Evolutionary conservation across 148 eudicot genomes (phyloP).

Genomic region (Silene uniflora): DNA sequence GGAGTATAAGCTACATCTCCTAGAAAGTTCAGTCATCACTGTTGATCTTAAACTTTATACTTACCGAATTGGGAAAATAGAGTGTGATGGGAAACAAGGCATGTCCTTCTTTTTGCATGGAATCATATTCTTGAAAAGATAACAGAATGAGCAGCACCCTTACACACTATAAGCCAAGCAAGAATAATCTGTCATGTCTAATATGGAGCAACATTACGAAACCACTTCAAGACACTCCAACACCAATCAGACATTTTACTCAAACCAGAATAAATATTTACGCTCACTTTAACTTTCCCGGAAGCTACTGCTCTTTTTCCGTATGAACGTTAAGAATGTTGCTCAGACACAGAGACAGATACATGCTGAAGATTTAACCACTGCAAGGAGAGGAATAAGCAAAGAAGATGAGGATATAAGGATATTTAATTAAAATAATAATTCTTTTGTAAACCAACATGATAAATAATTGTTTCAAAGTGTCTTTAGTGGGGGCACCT

Average conservation of each 20-base stretch:
- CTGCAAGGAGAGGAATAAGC: constrained; percentile 7
- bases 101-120: constrained; percentile 20
- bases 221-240: constrained; percentile 6
- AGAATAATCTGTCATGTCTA: constrained; percentile 33
- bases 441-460: neutral
- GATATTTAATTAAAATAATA: neutral
- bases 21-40: neutral
- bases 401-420: neutral
- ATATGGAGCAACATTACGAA: constrained; percentile 1
- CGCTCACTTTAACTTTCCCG: neutral
- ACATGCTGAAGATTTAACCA: constrained; percentile 1
- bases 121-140: constrained; percentile 25
- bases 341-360: neutral
- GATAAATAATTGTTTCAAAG: neutral
- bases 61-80: constrained; percentile 13
- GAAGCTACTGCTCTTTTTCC: constrained; percentile 2
- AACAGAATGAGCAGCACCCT: constrained; percentile 8
- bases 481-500: constrained; percentile 1
- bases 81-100: constrained; percentile 26
- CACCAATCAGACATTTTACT: neutral
- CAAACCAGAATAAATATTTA: neutral
- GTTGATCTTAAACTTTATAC: neutral
- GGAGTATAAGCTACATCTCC: neutral
- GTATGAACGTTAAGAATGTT: neutral
- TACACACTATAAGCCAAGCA: constrained; percentile 14